Conservation (phyloP, 108 stramenopile genomes). For the Aurantiochytrium sp. region DNA sequence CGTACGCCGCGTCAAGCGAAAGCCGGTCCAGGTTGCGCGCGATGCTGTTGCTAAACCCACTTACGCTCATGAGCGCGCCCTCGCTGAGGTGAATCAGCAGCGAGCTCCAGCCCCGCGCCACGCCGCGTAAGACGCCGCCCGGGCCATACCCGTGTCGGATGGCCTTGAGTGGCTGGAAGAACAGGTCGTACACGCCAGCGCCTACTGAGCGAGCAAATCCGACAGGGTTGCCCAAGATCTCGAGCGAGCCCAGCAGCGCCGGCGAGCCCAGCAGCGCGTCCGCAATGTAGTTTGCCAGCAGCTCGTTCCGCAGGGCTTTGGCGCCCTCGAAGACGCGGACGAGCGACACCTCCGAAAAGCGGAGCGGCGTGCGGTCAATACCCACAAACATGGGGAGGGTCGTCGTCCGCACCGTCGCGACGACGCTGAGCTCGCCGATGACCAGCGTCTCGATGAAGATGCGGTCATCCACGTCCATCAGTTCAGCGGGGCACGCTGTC, state of each 20-base stretch:
- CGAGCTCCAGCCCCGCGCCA: slow-evolving; percentile 26
- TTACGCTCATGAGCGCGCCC: neutral
- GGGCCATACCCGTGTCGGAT: slow-evolving; percentile 26
- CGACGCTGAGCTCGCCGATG: neutral
- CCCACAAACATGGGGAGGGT: slow-evolving; percentile 23
- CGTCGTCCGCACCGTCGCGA: neutral
- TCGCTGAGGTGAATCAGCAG: slow-evolving; percentile 8
- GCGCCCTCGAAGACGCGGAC: neutral
- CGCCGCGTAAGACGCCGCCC: neutral
- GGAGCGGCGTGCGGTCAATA: neutral
- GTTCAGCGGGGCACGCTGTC: neutral
- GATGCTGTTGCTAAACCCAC: neutral
- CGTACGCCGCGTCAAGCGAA: neutral
- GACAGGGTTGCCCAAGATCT: neutral
- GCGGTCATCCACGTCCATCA: neutral
- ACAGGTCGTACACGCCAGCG: slow-evolving; percentile 10
- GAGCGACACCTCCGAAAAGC: neutral
- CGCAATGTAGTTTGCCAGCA: neutral
- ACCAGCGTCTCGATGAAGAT: neutral
- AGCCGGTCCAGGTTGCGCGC: slow-evolving; percentile 5
- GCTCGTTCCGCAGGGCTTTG: neutral
- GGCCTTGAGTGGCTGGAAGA: neutral
- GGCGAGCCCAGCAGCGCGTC: slow-evolving; percentile 3
- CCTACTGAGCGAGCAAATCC: neutral
- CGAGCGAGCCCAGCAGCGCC: neutral